Evolutionary conservation across 2,329 filamentous ascomycete species (phyloP).

Genomic region (Polytolypa hystricis): DNA sequence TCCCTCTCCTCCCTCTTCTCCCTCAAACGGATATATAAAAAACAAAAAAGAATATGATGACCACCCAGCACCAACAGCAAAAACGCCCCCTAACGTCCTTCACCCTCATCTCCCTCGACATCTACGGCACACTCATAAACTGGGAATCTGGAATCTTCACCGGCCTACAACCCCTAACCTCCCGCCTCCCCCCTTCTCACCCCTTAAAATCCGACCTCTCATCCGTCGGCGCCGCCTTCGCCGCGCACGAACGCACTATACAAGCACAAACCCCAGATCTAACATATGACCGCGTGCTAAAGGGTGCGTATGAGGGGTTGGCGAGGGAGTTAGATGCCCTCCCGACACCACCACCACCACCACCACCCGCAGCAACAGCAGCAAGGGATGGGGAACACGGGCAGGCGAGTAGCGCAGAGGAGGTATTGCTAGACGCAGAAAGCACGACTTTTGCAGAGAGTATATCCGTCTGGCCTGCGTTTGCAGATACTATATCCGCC

Average conservation of each 20-base stretch:
- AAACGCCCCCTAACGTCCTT: constrained; percentile 24
- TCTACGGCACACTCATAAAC: constrained; percentile 70
- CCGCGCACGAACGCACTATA: constrained; percentile 38
- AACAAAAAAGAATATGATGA: no score
- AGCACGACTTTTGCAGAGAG: constrained; percentile 37
- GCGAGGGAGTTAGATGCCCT: constrained; percentile 18
- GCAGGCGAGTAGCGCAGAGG: not conserved
- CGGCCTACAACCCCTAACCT: constrained; percentile 37
- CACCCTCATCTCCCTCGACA: constrained; percentile 58
- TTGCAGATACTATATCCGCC: constrained; percentile 46
- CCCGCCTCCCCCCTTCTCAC: constrained; percentile 32
- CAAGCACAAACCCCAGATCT: constrained; percentile 45
- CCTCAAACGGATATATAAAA: no score
- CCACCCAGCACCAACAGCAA: no score
- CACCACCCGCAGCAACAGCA: constrained; percentile 2
- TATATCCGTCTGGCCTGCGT: constrained; percentile 44
- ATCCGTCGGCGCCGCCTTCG: constrained; percentile 35
- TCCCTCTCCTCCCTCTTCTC: no score
- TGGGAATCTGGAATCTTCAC: constrained; percentile 58
- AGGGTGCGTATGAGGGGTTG: constrained; percentile 31
- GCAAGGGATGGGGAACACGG: constrained; percentile 1
- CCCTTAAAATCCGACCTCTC: constrained; percentile 26
- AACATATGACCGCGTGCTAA: constrained; percentile 51
- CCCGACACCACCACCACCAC: no score
- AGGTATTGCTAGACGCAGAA: constrained; percentile 20